Base-by-base conservation (phyloP, 768 basidiomycete genomes). In the Leccinum obscurum region DNA sequence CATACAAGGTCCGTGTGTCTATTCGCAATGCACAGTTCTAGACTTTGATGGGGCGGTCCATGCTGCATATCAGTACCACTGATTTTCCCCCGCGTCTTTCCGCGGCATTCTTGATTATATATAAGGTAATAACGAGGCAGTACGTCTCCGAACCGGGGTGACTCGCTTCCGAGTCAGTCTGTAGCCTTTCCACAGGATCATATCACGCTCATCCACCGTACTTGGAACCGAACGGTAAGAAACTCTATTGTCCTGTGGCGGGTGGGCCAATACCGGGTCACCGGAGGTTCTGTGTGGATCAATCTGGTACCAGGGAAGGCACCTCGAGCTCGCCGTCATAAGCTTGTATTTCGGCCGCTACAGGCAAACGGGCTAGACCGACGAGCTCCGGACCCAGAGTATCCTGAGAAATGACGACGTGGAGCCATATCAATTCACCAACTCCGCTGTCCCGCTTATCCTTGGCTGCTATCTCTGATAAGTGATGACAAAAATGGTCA, bases 101-200 rank as follows among this genome's bases (percentile, higher is more conserved):
- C 57, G 55, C 61, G 56, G 17, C 34, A 28, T 50, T 61, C 35
- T 57, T 58, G 58, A 15, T 60, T 28, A 53, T 59, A 35, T 35
- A 35, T 7, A 28, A 39, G 60, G 64, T 60, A 67, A 62, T 64
- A 26, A 3, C 52, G 57, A 56, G 62, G 67, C 63, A 32, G 60
- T 60, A 59, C 68, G 20, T 54, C 60, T 54, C 55, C 59, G 46
- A 57, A 68, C 55, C 0, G 9, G 60, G 62, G 51, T 32, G 52
- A 35, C 35, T 61, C 58, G 44, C 61, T 54, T 58, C 39, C 61
- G 37, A 35, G 11, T 63, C 57, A 56, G 66, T 56, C n/a, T 58
- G 60, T 56, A 54, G 49, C 52, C 51, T 60, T 55, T 61, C 34
- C 48, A 52, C 41, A 57, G 60, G 65, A 56, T 57, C 60, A 44